Evolutionary conservation across 768 basidiomycete genomes (phyloP).

Genomic region (Hemileccinum impolitum): DNA sequence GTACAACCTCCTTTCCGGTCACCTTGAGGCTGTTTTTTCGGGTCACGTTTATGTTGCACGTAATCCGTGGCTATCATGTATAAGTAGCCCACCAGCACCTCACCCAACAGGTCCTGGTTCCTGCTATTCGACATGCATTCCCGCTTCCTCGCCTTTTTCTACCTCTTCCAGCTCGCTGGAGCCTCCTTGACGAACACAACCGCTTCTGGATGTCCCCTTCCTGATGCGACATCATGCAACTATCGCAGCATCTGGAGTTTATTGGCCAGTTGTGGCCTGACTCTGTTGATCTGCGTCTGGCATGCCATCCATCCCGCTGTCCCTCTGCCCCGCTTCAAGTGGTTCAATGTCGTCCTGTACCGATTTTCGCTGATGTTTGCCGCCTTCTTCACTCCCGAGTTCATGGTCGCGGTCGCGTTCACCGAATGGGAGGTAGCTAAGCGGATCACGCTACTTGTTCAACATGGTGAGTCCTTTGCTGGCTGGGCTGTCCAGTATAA

Average conservation of each 20-base stretch:
- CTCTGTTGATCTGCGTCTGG: background rate
- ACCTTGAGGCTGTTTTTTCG: too few species aligned
- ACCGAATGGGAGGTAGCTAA: background rate
- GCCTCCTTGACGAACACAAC: background rate
- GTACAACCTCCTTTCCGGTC: too few species aligned
- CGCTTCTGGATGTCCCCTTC: background rate
- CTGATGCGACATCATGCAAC: background rate
- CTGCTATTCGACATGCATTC: too few species aligned
- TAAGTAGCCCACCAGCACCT: too few species aligned
- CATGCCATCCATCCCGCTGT: background rate
- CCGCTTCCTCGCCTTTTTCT: too few species aligned
- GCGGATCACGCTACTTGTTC: background rate
- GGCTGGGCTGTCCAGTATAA: background rate
- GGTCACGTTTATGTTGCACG: too few species aligned
- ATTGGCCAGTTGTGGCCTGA: background rate
- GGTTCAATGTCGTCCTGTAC: background rate
- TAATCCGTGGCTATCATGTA: too few species aligned
- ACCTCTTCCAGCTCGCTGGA: background rate
- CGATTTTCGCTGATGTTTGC: background rate
- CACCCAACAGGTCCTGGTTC: too few species aligned
- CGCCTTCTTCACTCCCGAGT: background rate
- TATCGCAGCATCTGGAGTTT: background rate
- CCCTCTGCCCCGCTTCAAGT: background rate
- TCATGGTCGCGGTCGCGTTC: background rate
- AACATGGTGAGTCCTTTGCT: background rate